Evolutionary conservation across 176 grass and related monocot genomes (phyloP), one percentile per base, ranked within the genome.

Genomic region (Themeda triandra): DNA sequence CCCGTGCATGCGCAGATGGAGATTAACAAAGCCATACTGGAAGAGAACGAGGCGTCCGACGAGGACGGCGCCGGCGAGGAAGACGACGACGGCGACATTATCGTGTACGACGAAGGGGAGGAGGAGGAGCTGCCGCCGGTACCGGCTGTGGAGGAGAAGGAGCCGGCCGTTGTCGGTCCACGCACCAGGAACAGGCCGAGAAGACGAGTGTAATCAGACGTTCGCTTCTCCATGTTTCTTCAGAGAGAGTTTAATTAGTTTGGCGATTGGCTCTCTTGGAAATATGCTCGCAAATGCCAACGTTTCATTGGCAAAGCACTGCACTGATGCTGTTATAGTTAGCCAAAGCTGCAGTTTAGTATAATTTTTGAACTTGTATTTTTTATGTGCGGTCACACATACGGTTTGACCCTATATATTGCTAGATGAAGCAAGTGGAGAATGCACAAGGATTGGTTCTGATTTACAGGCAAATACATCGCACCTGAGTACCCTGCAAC

Each of bases 141-240:
- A 8, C 35, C 41, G 23, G 79, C n/a, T n/a, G n/a, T 39, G 37
- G 37, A 39, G 87, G 82, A 70, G 18, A 80, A 88, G 73, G 80
- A 73, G 25, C 72, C 76, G 5, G 79, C 82, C 10, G 56, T 67
- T 49, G 37, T 33, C 4, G 75, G 19, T 76, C 42, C 90, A 36
- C 87, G 90, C 66, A 44, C 71, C 48, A 89, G 93, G 60, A 92
- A 90, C 87, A 92, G 93, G 54, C 90, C 93, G 0, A 92, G 66
- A 21, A 87, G 83, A 79, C 80, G 35, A 3, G 83, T 85, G 5
- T 78, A 86, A 64, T 17, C 36, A 42, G 37, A 41, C 21, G 10
- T 58, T n/a, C 7, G 8, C 18, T 21, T 53, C 49, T 23, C 19
- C 51, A 0, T 58, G 21, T 58, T 58, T 2, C 33, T 35, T 35